A percentile compares a stretch with the other conserved stretches of the same genome.
phyloP scores from a whole-genome alignment of 331 rosid species.

The Malus hybrid region DNA sequence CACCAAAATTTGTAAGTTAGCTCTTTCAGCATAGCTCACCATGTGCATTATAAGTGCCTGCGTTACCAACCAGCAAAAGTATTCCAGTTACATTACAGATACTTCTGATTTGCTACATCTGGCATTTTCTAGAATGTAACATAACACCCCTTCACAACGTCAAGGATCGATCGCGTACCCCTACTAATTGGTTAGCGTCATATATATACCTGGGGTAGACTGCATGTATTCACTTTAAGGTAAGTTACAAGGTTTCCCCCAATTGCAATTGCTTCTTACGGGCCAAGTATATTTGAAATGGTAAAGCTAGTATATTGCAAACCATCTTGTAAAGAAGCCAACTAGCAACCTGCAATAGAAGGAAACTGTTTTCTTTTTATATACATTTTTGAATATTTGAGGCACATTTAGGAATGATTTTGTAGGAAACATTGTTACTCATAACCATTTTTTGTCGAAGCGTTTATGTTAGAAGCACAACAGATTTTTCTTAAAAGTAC shows the following conservation, averaged over 20 bases:
- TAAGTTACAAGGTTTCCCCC: conserved; percentile 61
- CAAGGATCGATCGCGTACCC: no score
- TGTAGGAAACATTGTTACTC: no score
- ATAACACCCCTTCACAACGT: no score
- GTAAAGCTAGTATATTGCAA: conserved; percentile 74
- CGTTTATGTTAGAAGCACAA: no score
- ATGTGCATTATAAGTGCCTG: conserved; percentile 79
- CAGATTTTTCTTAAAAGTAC: background rate
- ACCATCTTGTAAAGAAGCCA: conserved; percentile 59
- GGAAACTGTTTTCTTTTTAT: no score
- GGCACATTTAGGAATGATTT: no score
- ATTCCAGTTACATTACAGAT: background rate
- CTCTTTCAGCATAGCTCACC: conserved; percentile 85
- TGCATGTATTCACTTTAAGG: conserved; percentile 62
- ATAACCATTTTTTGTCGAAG: no score
- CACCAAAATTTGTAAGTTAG: conserved; percentile 88
- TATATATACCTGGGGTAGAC: conserved; percentile 62
- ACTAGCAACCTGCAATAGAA: conserved; percentile 48
- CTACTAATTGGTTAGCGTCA: no score
- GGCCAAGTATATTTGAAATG: conserved; percentile 81
- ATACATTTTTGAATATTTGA: no score
- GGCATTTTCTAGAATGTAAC: no score
- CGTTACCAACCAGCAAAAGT: conserved; percentile 13
- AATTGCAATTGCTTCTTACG: conserved; percentile 66
- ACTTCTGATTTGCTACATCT: no score